phyloP scores from a whole-genome alignment of 805 yeast species.

The Ogataea dorogensis region DNA sequence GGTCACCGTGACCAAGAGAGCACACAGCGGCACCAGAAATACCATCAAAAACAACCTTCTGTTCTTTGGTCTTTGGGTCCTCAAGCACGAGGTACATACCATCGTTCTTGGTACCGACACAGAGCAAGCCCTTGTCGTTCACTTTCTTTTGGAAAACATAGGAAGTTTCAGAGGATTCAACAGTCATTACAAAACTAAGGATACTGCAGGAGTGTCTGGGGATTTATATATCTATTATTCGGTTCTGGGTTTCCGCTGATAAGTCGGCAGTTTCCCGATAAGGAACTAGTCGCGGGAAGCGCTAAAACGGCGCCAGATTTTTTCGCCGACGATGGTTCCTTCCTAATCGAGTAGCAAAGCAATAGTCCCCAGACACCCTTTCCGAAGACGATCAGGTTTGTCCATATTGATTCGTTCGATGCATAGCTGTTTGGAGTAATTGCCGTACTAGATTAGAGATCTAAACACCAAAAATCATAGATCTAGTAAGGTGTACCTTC shows the following conservation, averaged over 20 bases:
- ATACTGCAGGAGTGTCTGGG: background rate
- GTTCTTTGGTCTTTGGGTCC: constrained; percentile 40
- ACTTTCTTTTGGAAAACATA: constrained; percentile 45
- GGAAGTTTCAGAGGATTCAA: constrained; percentile 30
- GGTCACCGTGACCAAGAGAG: constrained; percentile 43
- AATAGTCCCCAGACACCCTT: no score
- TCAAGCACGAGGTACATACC: constrained; percentile 43
- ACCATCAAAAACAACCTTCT: constrained; percentile 38
- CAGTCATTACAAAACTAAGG: constrained; percentile 22
- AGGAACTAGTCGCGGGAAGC: constrained; percentile 5
- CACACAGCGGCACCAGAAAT: constrained; percentile 51
- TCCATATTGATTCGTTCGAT: no score
- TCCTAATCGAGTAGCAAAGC: no score
- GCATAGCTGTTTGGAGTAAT: no score
- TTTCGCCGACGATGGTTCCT: no score
- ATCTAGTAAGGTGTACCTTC: no score
- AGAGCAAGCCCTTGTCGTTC: constrained; percentile 37
- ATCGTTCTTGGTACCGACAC: constrained; percentile 43
- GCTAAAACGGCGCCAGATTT: no score
- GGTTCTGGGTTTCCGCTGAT: constrained; percentile 13
- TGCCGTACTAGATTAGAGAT: no score
- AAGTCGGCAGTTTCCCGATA: constrained; percentile 11
- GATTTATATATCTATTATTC: constrained; percentile 1
- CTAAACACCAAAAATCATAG: no score
- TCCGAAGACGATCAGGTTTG: no score